Evolutionary conservation across 768 basidiomycete species (phyloP).

Genomic region (Naganishia randhawae): DNA sequence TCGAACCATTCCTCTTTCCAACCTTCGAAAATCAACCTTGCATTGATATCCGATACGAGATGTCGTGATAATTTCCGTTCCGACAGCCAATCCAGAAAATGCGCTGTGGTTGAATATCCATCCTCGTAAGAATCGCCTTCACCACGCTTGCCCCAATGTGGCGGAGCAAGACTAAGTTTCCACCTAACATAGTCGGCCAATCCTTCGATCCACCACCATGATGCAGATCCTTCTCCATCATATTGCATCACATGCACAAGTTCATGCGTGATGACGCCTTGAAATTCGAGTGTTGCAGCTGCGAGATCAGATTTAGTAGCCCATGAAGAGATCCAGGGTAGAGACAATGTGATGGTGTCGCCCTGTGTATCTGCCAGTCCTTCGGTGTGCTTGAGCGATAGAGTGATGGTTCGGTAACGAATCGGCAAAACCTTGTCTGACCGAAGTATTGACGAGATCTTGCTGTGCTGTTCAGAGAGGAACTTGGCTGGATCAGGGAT

Average conservation of each 20-base stretch:
- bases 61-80: slow-evolving; percentile 1
- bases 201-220: slow-evolving; percentile 41
- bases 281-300: slow-evolving; percentile 15
- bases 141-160: slow-evolving; percentile 36
- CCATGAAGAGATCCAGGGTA: slow-evolving; percentile 19
- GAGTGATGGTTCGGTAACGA: slow-evolving; percentile 8
- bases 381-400: neutral
- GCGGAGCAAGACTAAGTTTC: slow-evolving; percentile 31
- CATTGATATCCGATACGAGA: slow-evolving; percentile 10
- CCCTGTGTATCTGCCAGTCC: slow-evolving; percentile 20
- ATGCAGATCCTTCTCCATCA: slow-evolving; percentile 29
- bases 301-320: neutral
- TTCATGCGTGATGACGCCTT: slow-evolving; percentile 25
- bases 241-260: slow-evolving; percentile 31
- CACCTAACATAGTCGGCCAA: slow-evolving; percentile 20
- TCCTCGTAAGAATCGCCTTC: slow-evolving; percentile 34
- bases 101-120: slow-evolving; percentile 37
- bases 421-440: neutral
- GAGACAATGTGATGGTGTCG: slow-evolving; percentile 17
- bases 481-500: slow-evolving; percentile 1
- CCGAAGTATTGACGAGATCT: neutral
- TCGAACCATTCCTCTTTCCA: slow-evolving; percentile 32
- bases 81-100: slow-evolving; percentile 17
- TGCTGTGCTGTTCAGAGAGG: neutral
- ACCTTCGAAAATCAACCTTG: slow-evolving; percentile 28